These are phyloP conservation scores for Plectosphaerella cucumerina DNA, from an alignment of 2,329 filamentous ascomycete genomes.

Conservation along the genomic window DNA sequence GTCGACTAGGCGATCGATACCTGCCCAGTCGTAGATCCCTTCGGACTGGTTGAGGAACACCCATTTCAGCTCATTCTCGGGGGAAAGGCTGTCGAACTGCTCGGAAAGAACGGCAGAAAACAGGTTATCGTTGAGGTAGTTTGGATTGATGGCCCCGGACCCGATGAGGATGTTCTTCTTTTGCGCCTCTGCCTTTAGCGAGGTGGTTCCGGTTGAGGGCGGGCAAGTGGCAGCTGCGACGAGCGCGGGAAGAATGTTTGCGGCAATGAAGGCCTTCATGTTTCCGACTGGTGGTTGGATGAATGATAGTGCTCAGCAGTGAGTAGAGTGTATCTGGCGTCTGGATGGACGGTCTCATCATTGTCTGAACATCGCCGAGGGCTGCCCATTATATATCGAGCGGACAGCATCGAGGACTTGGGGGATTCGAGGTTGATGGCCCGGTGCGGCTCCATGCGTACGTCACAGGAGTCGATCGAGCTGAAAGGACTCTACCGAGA, in stretches of 20 bases:
- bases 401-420: too few species aligned
- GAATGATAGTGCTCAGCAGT: too few species aligned
- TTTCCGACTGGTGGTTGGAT: not conserved
- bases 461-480: too few species aligned
- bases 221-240: not conserved
- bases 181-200: constrained; percentile 2
- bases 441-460: too few species aligned
- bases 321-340: too few species aligned
- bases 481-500: too few species aligned
- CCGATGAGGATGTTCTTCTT: constrained; percentile 7
- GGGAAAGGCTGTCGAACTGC: constrained; percentile 8
- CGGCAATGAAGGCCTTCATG: not conserved
- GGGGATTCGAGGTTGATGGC: too few species aligned
- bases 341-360: too few species aligned
- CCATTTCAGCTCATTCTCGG: constrained; percentile 9
- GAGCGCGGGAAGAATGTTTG: not conserved
- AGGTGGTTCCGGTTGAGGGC: not conserved
- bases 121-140: constrained; percentile 6
- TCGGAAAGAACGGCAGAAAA: constrained; percentile 4
- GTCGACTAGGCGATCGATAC: constrained; percentile 54
- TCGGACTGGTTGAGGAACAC: constrained; percentile 14
- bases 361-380: too few species aligned
- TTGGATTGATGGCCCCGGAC: constrained; percentile 7
- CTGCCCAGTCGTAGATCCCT: constrained; percentile 49
- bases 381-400: too few species aligned